phyloP scores from a whole-genome alignment of 139 green algal genomes.

The Chlamydomonas sphaeroides region DNA sequence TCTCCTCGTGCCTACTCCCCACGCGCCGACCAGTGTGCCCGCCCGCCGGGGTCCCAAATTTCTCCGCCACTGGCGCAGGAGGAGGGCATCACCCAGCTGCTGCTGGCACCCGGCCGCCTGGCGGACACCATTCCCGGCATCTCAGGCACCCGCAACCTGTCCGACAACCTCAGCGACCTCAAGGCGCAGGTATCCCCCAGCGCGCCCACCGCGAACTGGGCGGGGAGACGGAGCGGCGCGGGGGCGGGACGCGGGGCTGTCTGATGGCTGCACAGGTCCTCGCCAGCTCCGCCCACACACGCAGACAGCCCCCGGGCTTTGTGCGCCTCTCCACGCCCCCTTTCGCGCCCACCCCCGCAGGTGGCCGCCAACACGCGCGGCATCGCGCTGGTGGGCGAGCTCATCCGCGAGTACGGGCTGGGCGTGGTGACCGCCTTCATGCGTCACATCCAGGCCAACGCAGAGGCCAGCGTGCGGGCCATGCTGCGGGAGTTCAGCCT shows the following conservation, averaged over 20 bases:
- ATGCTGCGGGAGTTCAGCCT: conserved; percentile 86
- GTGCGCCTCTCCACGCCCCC: neutral
- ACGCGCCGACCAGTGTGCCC: too few species aligned
- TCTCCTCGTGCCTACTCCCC: too few species aligned
- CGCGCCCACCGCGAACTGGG: too few species aligned
- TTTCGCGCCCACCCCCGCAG: conserved; percentile 47
- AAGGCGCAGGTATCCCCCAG: conserved; percentile 91
- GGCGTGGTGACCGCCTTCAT: conserved; percentile 92
- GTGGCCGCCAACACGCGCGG: conserved; percentile 95
- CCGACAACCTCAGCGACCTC: conserved; percentile 95
- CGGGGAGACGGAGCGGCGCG: too few species aligned
- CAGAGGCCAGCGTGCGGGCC: conserved; percentile 84
- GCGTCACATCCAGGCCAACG: conserved; percentile 91
- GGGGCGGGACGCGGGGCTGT: too few species aligned
- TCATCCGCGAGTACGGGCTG: conserved; percentile 89
- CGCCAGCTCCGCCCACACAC: too few species aligned
- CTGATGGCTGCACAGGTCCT: too few species aligned
- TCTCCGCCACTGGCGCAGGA: too few species aligned
- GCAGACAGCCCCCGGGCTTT: too few species aligned
- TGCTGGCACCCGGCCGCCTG: conserved; percentile 77
- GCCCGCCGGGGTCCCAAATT: too few species aligned
- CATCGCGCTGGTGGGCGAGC: conserved; percentile 86
- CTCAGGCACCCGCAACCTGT: conserved; percentile 85
- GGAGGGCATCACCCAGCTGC: conserved; percentile 85
- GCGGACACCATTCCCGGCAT: conserved; percentile 60